Evolutionary conservation across 2,329 filamentous ascomycete genomes (phyloP), one percentile per base, ranked within the genome.

Genomic region (Colletotrichum lindemuthianum): DNA sequence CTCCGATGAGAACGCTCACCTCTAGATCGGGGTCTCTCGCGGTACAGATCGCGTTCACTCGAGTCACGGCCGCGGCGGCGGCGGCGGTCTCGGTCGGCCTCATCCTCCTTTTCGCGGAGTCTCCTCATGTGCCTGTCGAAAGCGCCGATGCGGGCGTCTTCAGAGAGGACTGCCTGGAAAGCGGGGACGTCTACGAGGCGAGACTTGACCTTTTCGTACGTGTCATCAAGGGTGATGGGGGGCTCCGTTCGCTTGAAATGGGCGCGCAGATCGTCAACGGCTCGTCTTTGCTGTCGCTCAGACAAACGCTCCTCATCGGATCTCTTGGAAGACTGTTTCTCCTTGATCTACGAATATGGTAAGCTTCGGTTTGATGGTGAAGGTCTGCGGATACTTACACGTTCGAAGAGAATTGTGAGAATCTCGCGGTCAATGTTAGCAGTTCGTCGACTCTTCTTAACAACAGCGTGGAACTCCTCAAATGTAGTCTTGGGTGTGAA

Each of bases 41-140:
- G 87, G 70, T 90, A 78, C 69, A 76, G 69, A 70, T 82, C 80
- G 68, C 82, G 80, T 68, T 88, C 86, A 50, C 72, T 75, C 8
- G 81, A 83, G 65, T 80, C 82, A 67, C 86, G 84, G 43, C 89
- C 87, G 58, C 85, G 83, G 56, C 87, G 86, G 64, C 85, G 83
- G 55, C 82, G 80, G 67, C 85, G 84, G 63, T 89, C 87, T 60
- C 86, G 87, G 65, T 97, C 93, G 37, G 82, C 81, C 68, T 96
- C 93, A 59, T 96, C 92, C 70, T 96, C 92, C 74, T 94, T 94
- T 71, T 98, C 95, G 74, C 90, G 92, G n/a, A 97, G 82, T 54
- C 96, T 92, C 67, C 92, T 91, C 70, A 97, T 89, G 72, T 93
- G 88, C 79, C 97, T 98, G 63, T 97, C 94, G 78, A 97, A 98